These are phyloP conservation scores for Westerdykella sp. DNA, from an alignment of 2,329 filamentous ascomycete species.

Conservation along the genomic window DNA sequence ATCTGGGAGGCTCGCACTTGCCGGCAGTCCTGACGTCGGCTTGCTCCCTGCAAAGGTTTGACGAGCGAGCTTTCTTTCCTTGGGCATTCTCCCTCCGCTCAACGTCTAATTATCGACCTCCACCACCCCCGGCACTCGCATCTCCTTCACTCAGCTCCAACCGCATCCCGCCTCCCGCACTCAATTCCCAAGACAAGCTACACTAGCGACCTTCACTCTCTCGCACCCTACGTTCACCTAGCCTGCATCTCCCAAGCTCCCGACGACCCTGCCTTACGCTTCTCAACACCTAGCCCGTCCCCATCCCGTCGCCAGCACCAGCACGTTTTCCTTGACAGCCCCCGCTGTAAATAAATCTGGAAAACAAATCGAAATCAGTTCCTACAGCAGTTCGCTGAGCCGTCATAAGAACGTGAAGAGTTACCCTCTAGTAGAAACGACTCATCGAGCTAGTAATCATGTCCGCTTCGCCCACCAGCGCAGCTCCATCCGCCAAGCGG, in stretches of 20 bases:
- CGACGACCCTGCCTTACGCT: conserved; percentile 27
- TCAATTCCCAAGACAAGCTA: conserved; percentile 14
- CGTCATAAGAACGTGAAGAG: conserved; percentile 29
- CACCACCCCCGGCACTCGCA: conserved; percentile 21
- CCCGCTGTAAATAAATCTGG: conserved; percentile 61
- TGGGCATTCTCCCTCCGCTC: conserved; percentile 28
- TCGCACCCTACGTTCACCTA: conserved; percentile 24
- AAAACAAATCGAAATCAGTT: conserved; percentile 40
- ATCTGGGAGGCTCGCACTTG: conserved; percentile 12
- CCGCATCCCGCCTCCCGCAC: conserved; percentile 17
- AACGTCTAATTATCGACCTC: conserved; percentile 19
- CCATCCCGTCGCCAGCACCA: conserved; percentile 53
- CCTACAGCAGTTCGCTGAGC: conserved; percentile 23
- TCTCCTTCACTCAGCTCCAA: conserved; percentile 28
- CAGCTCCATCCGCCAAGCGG: conserved; percentile 70
- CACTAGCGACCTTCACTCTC: conserved; percentile 21
- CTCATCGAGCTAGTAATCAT: conserved; percentile 31
- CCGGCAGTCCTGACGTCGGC: conserved; percentile 17
- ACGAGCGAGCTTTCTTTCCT: conserved; percentile 36
- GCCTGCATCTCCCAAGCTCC: conserved; percentile 24
- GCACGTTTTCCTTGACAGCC: conserved; percentile 87
- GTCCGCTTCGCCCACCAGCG: conserved; percentile 41
- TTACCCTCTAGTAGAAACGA: conserved; percentile 13
- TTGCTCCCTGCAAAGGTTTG: conserved; percentile 34
- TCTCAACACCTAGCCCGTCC: conserved; percentile 15